Evolutionary conservation across 441 rosid species (phyloP).

Genomic region (Iberis amara): DNA sequence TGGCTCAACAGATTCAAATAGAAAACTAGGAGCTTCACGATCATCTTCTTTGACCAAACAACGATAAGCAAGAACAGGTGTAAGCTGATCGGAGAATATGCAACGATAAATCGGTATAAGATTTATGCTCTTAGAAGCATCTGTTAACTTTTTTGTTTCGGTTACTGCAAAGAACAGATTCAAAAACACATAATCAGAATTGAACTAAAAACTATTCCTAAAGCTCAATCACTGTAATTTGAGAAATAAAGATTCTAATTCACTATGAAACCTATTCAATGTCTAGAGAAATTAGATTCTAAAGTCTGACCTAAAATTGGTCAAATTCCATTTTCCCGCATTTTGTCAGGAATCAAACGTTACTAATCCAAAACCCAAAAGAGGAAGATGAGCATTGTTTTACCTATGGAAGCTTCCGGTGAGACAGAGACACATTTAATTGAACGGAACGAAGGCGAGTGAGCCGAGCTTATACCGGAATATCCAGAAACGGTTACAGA

Average conservation of each 20-base stretch:
- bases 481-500: constrained; percentile 25
- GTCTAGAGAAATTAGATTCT: too few species aligned
- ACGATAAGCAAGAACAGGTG: constrained; percentile 79
- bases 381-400: constrained; percentile 24
- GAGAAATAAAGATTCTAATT: constrained; percentile 19
- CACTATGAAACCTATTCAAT: constrained; percentile 8
- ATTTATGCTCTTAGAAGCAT: constrained; percentile 60
- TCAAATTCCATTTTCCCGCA: too few species aligned
- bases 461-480: constrained; percentile 24
- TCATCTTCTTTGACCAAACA: constrained; percentile 89
- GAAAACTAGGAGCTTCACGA: constrained; percentile 84
- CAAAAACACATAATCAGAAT: constrained; percentile 12
- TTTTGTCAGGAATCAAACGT: constrained; percentile 25
- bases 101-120: constrained; percentile 61
- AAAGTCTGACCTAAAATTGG: too few species aligned
- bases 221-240: not conserved
- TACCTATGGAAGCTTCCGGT: constrained; percentile 37
- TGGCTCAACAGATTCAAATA: constrained; percentile 77
- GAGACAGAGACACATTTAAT: constrained; percentile 40
- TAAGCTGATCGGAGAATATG: constrained; percentile 85
- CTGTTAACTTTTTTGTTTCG: constrained; percentile 41
- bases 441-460: constrained; percentile 28
- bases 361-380: too few species aligned
- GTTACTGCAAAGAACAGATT: constrained; percentile 32
- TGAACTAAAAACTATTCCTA: not conserved